A percentile compares a stretch with the other conserved stretches of the same genome.
Conservation (phyloP, 2,329 filamentous ascomycete species). For the Aspergillus ustus region DNA sequence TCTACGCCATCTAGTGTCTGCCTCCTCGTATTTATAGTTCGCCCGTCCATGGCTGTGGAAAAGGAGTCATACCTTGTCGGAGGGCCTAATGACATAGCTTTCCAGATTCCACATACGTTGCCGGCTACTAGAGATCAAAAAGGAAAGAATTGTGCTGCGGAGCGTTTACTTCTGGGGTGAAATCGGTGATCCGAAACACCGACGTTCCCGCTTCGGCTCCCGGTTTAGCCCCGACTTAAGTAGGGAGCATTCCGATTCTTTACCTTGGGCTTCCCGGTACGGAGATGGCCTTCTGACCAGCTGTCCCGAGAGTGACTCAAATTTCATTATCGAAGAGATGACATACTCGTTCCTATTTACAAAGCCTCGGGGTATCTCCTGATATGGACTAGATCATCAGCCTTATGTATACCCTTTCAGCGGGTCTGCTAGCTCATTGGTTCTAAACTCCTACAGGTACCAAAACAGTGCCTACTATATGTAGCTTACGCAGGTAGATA, state of each 20-base stretch:
- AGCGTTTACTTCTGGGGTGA: background rate
- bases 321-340: background rate
- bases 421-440: background rate
- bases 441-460: background rate
- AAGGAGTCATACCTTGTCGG: no score
- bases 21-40: conserved; percentile 14
- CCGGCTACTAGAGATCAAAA: background rate
- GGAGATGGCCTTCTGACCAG: background rate
- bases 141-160: background rate
- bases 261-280: background rate
- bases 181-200: background rate
- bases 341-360: background rate
- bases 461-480: no score
- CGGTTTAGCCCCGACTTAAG: background rate
- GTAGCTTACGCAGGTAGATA: background rate
- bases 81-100: background rate
- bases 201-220: conserved; percentile 7
- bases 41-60: background rate
- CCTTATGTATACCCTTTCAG: background rate
- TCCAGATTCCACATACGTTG: background rate
- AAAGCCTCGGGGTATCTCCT: background rate
- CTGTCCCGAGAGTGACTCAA: background rate
- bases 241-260: background rate
- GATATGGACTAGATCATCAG: background rate
- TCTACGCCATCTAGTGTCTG: background rate